Evolutionary conservation across 768 basidiomycete genomes (phyloP), one percentile per base, ranked within the genome.

Genomic region (Infundibulicybe gibba): DNA sequence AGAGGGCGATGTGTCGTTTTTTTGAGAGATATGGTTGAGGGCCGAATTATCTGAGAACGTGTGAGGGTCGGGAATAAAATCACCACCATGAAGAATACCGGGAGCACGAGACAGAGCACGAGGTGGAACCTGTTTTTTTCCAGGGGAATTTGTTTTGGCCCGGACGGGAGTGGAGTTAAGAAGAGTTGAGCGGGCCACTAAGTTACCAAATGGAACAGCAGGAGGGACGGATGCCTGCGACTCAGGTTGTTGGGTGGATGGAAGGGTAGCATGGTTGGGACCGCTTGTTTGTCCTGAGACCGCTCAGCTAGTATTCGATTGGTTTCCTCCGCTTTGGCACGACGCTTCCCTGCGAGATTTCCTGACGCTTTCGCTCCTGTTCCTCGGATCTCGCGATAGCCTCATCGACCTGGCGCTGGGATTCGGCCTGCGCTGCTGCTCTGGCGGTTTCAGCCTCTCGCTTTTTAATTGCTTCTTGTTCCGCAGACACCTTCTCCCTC

Each of bases 341-440:
- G 66, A 35, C 55, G 60, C 49, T 67, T 68, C 41, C 63, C 58
- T 12, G 51, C 45, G 55, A 54, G 3, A 69, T 45, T 42, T 62
- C 55, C 47, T 61, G 57, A 31, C 65, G 54, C 43, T 56, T 62
- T 31, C 55, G 58, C 31, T 60, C 60, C 40, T 67, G 64, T 31
- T 64, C 58, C 44, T 60, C 59, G 25, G 52, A 59, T 59, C 47
- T 70, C 63, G 19, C 58, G 3, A n/a, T n/a, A n/a, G n/a, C n/a
- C n/a, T n/a, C n/a, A n/a, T n/a, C n/a, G n/a, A n/a, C 50, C 43
- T 10, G 57, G n/a, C 49, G 50, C 48, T 62, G 59, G 19, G 49
- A 46, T 41, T 38, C 32, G 30, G 45, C 48, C 40, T 40, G 13
- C 6, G 30, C 40, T 41, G 43, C 45, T 17, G 32, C 50, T 10